A percentile compares a stretch with the other conserved stretches of the same genome.
These are phyloP conservation scores for Suillus brevipes DNA, from an alignment of 768 basidiomycete genomes.

Conservation along the genomic window DNA sequence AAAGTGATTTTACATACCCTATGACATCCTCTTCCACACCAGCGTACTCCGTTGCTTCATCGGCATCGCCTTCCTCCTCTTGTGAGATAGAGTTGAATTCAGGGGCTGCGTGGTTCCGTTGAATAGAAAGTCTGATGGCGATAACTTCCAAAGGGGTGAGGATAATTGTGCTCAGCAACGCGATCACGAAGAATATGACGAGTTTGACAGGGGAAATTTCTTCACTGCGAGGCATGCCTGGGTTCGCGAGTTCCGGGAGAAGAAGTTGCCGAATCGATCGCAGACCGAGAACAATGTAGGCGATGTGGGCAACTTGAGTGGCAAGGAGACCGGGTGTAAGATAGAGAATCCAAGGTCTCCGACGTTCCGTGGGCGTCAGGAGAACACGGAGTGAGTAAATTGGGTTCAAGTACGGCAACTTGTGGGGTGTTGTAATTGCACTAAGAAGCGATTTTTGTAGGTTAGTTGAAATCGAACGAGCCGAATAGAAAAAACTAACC, in stretches of 20 bases:
- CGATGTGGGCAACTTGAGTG: constrained; percentile 44
- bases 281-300: constrained; percentile 45
- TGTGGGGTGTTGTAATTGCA: constrained; percentile 81
- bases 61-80: constrained; percentile 66
- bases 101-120: constrained; percentile 77
- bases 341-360: constrained; percentile 78
- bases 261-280: constrained; percentile 52
- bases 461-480: background rate
- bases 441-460: constrained; percentile 36
- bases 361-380: constrained; percentile 79
- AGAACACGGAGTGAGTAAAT: constrained; percentile 64
- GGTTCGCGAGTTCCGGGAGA: constrained; percentile 48
- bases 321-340: constrained; percentile 68
- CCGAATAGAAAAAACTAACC: constrained; percentile 44
- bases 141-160: constrained; percentile 83
- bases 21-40: constrained; percentile 83
- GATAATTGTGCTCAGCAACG: constrained; percentile 54
- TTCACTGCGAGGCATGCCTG: constrained; percentile 32
- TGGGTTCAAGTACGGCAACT: constrained; percentile 61
- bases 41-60: constrained; percentile 61
- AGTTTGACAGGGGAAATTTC: constrained; percentile 53
- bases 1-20: constrained; percentile 48
- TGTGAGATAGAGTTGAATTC: constrained; percentile 76
- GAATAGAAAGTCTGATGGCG: constrained; percentile 74
- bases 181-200: constrained; percentile 56